A percentile compares a stretch with the other conserved stretches of the same genome.
Evolutionary conservation across 1,284 basidiomycete genomes (phyloP).

Genomic region (Golubevia pallescens): DNA sequence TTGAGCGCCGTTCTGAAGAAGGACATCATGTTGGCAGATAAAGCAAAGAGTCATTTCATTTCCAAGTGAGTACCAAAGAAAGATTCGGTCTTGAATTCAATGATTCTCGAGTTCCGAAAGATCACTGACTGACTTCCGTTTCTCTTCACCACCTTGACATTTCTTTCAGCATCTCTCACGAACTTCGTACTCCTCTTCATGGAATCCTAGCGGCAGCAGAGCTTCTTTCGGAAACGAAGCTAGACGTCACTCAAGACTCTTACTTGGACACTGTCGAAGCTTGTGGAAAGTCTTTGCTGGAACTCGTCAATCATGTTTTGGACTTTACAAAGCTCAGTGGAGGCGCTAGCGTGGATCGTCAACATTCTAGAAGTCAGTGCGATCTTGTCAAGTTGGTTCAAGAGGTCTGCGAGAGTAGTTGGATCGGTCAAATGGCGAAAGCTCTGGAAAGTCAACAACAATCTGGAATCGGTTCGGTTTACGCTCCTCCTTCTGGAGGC

Average conservation of each 20-base stretch:
- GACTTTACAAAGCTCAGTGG: slow-evolving; percentile 95
- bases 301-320: slow-evolving; percentile 87
- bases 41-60: slow-evolving; percentile 84
- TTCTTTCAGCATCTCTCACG: slow-evolving; percentile 83
- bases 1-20: slow-evolving; percentile 89
- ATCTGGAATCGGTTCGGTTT: slow-evolving; percentile 83
- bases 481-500: slow-evolving; percentile 71
- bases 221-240: slow-evolving; percentile 78
- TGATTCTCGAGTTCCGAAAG: slow-evolving; percentile 3
- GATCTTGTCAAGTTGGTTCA: slow-evolving; percentile 89
- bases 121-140: slow-evolving; percentile 21
- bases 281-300: slow-evolving; percentile 67
- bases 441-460: slow-evolving; percentile 66
- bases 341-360: slow-evolving; percentile 67
- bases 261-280: slow-evolving; percentile 74
- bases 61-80: slow-evolving; percentile 75
- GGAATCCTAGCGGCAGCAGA: slow-evolving; percentile 86
- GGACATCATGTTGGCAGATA: slow-evolving; percentile 90
- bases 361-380: slow-evolving; percentile 28
- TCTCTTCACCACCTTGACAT: background rate
- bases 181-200: slow-evolving; percentile 67
- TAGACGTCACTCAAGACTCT: slow-evolving; percentile 81
- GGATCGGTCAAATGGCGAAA: slow-evolving; percentile 86
- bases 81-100: background rate
- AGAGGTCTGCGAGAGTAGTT: slow-evolving; percentile 91